Evolutionary conservation across 1,284 basidiomycete species (phyloP), one percentile per base, ranked within the genome.

Genomic region (Sporisorium graminicola): DNA sequence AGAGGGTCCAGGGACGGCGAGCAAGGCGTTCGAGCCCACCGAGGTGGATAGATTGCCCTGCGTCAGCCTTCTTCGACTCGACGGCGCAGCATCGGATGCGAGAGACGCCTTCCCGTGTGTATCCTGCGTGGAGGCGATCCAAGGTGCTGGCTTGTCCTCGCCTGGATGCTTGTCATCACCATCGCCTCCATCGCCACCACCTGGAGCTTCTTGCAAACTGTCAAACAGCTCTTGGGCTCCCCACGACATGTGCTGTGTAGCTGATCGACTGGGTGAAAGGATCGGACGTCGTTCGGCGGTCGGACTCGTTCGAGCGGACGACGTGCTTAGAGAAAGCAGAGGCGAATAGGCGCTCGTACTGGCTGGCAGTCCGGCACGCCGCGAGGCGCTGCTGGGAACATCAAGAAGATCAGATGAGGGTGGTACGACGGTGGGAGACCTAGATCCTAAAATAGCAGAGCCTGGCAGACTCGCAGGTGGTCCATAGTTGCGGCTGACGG

Each of bases 51-150:
- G 68, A 18, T 65, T 71, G 52, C 42, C 60, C 20, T 66, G 67
- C 43, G 67, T 71, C 52, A 59, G 54, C 22, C 68, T 50, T 20
- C 74, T 49, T 29, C 62, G 60, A 52, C 58, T 55, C 33, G 57
- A 14, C 55, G 65, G 16, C 7, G 55, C 52, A n/a, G 65, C 49
- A n/a, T 62, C 56, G 1, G 74, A 56, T n/a, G 58, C 53, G 1
- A 65, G 44, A 13, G 73, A 65, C 10, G 49, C 14, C 16, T 33
- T 50, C n/a, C 44, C 24, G 33, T 57, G 61, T 7, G 59, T 67
- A 29, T 82, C 79, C 54, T 74, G 80, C 22, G 77, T 75, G 22
- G 75, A 80, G 3, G 78, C 67, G 52, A 80, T 82, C 78, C 79
- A 82, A 10, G 78, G 78, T n/a, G 80, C 80, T 22, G 79, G 80